A percentile compares a stretch with the other conserved stretches of the same genome.
phyloP scores from a whole-genome alignment of 1,284 basidiomycete species.

The Phlebopus sp. region DNA sequence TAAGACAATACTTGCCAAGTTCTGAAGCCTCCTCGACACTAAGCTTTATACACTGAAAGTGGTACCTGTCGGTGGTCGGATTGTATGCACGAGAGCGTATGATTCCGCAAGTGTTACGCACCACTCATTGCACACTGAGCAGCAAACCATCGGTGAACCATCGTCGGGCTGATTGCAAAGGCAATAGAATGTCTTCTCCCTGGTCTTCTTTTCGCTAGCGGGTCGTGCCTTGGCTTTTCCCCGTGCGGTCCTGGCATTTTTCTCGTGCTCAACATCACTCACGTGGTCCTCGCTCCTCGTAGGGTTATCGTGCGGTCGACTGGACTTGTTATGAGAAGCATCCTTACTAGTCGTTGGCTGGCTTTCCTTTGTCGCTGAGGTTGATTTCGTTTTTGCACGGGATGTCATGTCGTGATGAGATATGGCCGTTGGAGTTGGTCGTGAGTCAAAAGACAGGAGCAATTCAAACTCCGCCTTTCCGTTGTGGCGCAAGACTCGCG shows the following conservation, averaged over 20 bases:
- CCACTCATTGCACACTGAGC: conserved; percentile 73
- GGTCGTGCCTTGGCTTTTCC: conserved; percentile 23
- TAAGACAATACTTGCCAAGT: conserved; percentile 55
- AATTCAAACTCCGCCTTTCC: conserved; percentile 32
- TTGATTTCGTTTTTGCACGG: conserved; percentile 40
- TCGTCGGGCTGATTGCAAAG: conserved; percentile 64
- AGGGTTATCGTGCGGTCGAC: conserved; percentile 19
- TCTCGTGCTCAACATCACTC: conserved; percentile 34
- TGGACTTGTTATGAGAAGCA: background rate
- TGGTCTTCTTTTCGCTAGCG: conserved; percentile 12
- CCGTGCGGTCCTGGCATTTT: conserved; percentile 14
- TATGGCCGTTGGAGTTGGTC: conserved; percentile 8
- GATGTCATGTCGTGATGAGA: conserved; percentile 39
- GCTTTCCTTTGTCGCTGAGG: conserved; percentile 2
- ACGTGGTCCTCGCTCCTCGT: conserved; percentile 12
- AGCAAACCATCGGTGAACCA: conserved; percentile 79
- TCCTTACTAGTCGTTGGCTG: conserved; percentile 1
- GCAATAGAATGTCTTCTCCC: conserved; percentile 41
- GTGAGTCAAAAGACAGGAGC: conserved; percentile 26
- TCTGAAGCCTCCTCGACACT: conserved; percentile 64
- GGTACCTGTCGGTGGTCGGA: conserved; percentile 53
- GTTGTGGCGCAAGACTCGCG: conserved; percentile 23
- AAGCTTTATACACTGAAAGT: conserved; percentile 67
- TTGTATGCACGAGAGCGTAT: conserved; percentile 4
- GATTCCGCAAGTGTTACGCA: conserved; percentile 35